Percentiles rank a stretch among this genome's conserved stretches.
Evolutionary conservation across 768 basidiomycete genomes (phyloP).

Genomic region (Phlegmacium glaucopus): DNA sequence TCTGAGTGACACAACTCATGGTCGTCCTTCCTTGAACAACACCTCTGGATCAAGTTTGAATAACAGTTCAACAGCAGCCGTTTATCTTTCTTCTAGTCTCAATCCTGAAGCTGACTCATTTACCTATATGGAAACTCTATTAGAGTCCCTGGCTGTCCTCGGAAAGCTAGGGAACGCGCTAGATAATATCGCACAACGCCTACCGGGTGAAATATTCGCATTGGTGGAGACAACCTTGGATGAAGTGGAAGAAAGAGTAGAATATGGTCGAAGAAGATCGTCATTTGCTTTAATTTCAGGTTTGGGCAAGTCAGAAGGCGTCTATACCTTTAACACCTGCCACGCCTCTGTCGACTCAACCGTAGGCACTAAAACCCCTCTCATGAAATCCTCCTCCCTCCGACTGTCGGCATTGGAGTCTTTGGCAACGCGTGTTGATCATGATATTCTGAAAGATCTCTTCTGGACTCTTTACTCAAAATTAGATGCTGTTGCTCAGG

Average conservation of each 20-base stretch:
- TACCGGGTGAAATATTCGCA: conserved; percentile 78
- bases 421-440: conserved; percentile 67
- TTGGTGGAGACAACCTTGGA: conserved; percentile 85
- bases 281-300: conserved; percentile 32
- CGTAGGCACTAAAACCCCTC: conserved; percentile 22
- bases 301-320: conserved; percentile 43
- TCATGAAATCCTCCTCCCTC: conserved; percentile 49
- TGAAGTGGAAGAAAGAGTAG: conserved; percentile 89
- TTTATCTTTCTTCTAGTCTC: conserved; percentile 18
- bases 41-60: conserved; percentile 4
- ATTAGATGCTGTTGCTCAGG: conserved; percentile 89
- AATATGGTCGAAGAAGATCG: conserved; percentile 61
- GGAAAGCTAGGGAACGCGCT: conserved; percentile 84
- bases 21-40: conserved; percentile 14
- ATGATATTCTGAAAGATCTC: conserved; percentile 84
- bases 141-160: conserved; percentile 90
- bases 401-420: conserved; percentile 74
- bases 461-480: conserved; percentile 99
- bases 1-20: conserved; percentile 40
- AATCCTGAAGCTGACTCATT: conserved; percentile 96
- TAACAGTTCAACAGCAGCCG: conserved; percentile 15
- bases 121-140: conserved; percentile 84
- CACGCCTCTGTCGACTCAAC: conserved; percentile 20
- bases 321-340: conserved; percentile 46
- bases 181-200: conserved; percentile 79